Evolutionary conservation across 495 filamentous ascomycete genomes (phyloP).

Genomic region (Hypomontagnella submonticulosa): DNA sequence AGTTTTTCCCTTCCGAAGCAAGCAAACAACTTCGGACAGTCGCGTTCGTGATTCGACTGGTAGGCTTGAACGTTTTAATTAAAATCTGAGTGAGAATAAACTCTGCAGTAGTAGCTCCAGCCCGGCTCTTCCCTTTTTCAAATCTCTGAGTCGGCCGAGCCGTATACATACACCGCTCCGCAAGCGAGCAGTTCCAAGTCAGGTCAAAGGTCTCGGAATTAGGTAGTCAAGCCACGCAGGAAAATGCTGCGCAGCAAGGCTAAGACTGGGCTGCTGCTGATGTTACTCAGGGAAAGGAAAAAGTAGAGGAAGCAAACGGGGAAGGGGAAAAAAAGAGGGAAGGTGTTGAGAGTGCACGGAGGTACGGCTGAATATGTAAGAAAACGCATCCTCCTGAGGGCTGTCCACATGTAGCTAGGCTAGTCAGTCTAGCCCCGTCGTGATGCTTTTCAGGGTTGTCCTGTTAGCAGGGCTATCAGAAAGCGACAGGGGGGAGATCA

Average conservation of each 20-base stretch:
- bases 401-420: constrained; percentile 34
- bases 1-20: constrained; percentile 3
- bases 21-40: background rate
- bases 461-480: background rate
- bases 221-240: constrained; percentile 8
- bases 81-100: too few relatives aligned
- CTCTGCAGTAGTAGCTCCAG: too few relatives aligned
- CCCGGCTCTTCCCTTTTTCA: background rate
- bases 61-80: too few relatives aligned
- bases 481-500: background rate
- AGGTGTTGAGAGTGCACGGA: constrained; percentile 9
- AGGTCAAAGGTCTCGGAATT: background rate
- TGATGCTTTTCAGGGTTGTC: constrained; percentile 30
- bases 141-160: background rate
- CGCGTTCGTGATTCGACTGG: constrained; percentile 5
- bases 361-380: constrained; percentile 38
- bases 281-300: background rate
- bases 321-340: constrained; percentile 8
- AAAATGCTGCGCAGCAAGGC: constrained; percentile 1
- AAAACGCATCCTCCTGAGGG: constrained; percentile 28
- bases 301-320: background rate
- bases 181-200: background rate
- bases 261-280: constrained; percentile 1
- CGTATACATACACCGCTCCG: constrained; percentile 1
- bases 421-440: constrained; percentile 27